Base-by-base conservation (phyloP, 495 filamentous ascomycete genomes). In the Aspergillus carlsbadensis region DNA sequence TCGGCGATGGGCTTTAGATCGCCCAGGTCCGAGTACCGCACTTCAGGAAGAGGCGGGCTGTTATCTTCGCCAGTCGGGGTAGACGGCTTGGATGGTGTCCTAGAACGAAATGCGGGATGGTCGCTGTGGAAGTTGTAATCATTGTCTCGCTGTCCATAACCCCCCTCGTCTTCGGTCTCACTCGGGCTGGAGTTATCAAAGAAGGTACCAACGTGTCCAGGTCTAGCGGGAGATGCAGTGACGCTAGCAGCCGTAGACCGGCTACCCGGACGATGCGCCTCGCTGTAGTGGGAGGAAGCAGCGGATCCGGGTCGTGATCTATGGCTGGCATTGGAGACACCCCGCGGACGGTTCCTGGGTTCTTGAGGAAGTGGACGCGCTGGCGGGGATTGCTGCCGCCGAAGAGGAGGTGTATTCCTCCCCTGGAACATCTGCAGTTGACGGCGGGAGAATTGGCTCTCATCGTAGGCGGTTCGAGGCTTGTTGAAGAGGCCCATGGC, bases 401-500 rank as follows among this genome's bases (percentile, higher is more conserved):
- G 69, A 60, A 62, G 72, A 31, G 65, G 68, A 34, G 68, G 73
- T 0, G 69, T 79, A 58, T 70, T 82, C 65, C 70, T 78, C 20
- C 86, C 88, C 65, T 88, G 82, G 50, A 90, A 88, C 71, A 94
- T 80, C 63, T 88, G 86, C 31, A 89, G 68, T 60, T 95, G 90
- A 31, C 92, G 85, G 61, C 92, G 86, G 8, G 87, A 82, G 55
- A 92, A 96, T 61, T 89, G 88, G 35, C 87, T 83, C 62, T 96
- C 92, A 61, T 94, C 88, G 51, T 92, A 96, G 8, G 81, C 77
- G 37, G 86, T 81, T 18, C 69, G 73, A 2, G 92, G 89, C 59
- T 91, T 91, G 52, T 92, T 87, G 73, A 96, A 96, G 1, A 90
- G 78, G 14, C 90, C 90, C 70, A 91, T 79, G 5, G 90, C 90